phyloP scores from a whole-genome alignment of 768 basidiomycete genomes.

The Dentipellis sp. region DNA sequence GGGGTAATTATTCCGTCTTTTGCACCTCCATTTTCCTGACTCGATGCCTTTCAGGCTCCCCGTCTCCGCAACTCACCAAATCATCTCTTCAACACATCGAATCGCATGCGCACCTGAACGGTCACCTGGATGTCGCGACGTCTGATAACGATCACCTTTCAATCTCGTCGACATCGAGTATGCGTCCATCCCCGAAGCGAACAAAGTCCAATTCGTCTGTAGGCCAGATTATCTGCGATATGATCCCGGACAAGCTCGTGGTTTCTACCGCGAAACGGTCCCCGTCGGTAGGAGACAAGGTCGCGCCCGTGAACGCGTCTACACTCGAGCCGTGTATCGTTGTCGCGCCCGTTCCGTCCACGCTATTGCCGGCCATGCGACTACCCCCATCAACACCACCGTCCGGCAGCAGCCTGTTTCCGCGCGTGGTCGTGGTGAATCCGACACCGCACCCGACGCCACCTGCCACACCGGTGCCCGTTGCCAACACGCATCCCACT shows the following conservation, averaged over 20 bases:
- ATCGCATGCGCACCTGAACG: not conserved
- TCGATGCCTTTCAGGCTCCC: not conserved
- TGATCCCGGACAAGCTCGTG: constrained; percentile 37
- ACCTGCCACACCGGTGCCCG: constrained; percentile 47
- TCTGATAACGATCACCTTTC: not conserved
- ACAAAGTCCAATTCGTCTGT: constrained; percentile 22
- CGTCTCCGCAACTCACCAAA: not conserved
- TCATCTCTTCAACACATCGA: not conserved
- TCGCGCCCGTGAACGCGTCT: not conserved
- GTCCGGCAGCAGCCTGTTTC: constrained; percentile 25
- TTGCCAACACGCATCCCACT: constrained; percentile 12
- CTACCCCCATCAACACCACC: constrained; percentile 15
- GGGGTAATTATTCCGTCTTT: not conserved
- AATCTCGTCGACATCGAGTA: constrained; percentile 5
- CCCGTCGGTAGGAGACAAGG: constrained; percentile 1
- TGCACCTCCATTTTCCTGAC: not conserved
- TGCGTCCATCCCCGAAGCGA: not conserved
- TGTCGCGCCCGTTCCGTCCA: constrained; percentile 9
- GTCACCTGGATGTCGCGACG: not conserved
- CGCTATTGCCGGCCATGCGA: constrained; percentile 18
- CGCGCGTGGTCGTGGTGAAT: constrained; percentile 59
- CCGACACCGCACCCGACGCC: constrained; percentile 77
- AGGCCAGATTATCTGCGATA: constrained; percentile 48
- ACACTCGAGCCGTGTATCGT: constrained; percentile 13
- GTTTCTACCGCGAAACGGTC: constrained; percentile 16